Evolutionary conservation across 202 grass and related monocot species (phyloP).

Genomic region (Musa balbisiana): DNA sequence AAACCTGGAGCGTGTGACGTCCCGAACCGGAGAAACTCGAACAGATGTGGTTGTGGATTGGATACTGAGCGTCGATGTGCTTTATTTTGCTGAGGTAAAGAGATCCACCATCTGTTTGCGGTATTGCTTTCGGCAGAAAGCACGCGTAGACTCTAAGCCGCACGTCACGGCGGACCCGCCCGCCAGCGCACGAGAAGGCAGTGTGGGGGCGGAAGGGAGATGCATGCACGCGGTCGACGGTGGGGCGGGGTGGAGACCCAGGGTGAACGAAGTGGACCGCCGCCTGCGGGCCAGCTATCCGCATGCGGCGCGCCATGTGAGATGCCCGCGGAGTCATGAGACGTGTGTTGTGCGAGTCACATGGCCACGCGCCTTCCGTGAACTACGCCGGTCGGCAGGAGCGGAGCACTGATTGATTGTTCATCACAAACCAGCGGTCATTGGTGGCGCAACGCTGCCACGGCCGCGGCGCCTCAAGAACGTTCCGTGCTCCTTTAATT

Average conservation of each 20-base stretch:
- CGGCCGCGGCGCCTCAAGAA: too few species aligned
- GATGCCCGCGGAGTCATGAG: neutral
- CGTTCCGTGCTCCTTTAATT: too few species aligned
- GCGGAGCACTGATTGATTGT: neutral
- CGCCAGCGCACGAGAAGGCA: neutral
- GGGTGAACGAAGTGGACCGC: neutral
- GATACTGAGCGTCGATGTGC: too few species aligned
- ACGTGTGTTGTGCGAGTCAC: neutral
- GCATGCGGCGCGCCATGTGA: neutral
- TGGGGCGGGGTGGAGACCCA: neutral
- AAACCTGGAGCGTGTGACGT: neutral
- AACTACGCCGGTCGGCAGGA: neutral
- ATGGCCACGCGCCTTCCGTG: neutral
- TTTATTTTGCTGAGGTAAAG: neutral
- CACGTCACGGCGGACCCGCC: neutral
- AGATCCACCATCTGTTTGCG: neutral
- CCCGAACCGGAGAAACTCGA: neutral
- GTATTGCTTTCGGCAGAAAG: neutral
- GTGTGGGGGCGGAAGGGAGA: neutral
- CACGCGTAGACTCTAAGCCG: neutral
- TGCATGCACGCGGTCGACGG: neutral
- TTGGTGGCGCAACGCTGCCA: too few species aligned
- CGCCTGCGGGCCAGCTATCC: neutral
- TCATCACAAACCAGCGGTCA: neutral
- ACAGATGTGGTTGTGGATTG: neutral